Evolutionary conservation across 2,329 filamentous ascomycete genomes (phyloP).

Genomic region (Pestalotiopsis sp.): DNA sequence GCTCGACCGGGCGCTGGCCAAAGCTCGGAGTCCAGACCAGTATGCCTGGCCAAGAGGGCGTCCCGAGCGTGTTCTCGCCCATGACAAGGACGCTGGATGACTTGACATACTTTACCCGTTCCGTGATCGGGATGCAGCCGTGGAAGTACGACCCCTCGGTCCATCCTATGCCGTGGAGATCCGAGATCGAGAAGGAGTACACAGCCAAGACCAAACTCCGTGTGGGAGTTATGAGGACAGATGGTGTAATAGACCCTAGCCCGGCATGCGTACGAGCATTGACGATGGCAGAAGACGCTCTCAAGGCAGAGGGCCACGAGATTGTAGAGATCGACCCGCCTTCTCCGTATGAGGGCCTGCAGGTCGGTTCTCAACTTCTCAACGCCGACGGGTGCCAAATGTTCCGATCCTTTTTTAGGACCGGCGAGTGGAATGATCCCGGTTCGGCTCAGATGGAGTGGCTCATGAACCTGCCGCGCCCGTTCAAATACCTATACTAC

Average conservation of each 20-base stretch:
- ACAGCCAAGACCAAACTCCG: slow-evolving; percentile 64
- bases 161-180: slow-evolving; percentile 81
- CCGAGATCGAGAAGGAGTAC: slow-evolving; percentile 61
- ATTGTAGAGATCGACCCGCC: slow-evolving; percentile 68
- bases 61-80: slow-evolving; percentile 86
- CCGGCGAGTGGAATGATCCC: slow-evolving; percentile 77
- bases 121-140: slow-evolving; percentile 77
- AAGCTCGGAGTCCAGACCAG: slow-evolving; percentile 82
- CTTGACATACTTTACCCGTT: slow-evolving; percentile 80
- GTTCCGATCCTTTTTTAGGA: slow-evolving; percentile 75
- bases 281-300: slow-evolving; percentile 68
- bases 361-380: slow-evolving; percentile 77
- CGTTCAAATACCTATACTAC: slow-evolving; percentile 84
- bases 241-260: slow-evolving; percentile 82
- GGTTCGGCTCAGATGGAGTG: slow-evolving; percentile 76
- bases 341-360: slow-evolving; percentile 73
- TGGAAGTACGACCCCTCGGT: slow-evolving; percentile 89
- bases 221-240: slow-evolving; percentile 77
- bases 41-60: slow-evolving; percentile 91
- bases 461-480: slow-evolving; percentile 73
- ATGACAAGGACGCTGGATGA: slow-evolving; percentile 89
- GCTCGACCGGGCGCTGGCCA: slow-evolving; percentile 88
- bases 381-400: slow-evolving; percentile 84
- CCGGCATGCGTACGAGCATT: slow-evolving; percentile 83
- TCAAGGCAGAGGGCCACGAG: slow-evolving; percentile 74